phyloP scores from a whole-genome alignment of 441 rosid species.

The Pelargonium fulgidum region DNA sequence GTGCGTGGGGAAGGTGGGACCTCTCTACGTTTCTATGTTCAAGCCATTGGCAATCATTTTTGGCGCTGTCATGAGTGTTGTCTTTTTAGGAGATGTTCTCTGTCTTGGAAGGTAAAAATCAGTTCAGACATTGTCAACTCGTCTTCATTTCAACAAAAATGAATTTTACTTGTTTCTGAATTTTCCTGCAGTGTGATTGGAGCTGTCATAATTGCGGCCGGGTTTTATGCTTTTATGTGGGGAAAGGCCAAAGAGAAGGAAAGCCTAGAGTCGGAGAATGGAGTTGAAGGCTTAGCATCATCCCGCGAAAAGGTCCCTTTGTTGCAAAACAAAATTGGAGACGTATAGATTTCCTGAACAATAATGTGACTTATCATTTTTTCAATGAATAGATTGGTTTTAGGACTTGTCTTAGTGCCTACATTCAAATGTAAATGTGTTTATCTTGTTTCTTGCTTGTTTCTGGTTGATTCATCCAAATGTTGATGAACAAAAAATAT shows the following conservation, averaged over 20 bases:
- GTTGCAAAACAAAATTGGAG: slow-evolving; percentile 31
- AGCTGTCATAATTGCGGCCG: slow-evolving; percentile 34
- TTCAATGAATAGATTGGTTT: too few relatives aligned
- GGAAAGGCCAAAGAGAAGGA: slow-evolving; percentile 42
- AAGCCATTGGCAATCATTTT: slow-evolving; percentile 52
- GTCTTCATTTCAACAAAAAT: neutral
- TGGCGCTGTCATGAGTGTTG: slow-evolving; percentile 35
- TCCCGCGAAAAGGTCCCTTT: slow-evolving; percentile 33
- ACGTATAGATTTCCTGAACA: slow-evolving; percentile 11
- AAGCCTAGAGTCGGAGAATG: slow-evolving; percentile 13
- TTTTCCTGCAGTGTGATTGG: slow-evolving; percentile 39
- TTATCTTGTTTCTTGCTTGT: too few relatives aligned
- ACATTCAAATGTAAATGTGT: too few relatives aligned
- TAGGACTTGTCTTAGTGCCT: too few relatives aligned
- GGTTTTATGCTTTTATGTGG: slow-evolving; percentile 51
- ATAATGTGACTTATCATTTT: too few relatives aligned
- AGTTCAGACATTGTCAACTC: neutral
- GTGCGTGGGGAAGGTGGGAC: slow-evolving; percentile 50
- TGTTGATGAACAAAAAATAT: too few relatives aligned
- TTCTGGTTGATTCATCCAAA: too few relatives aligned
- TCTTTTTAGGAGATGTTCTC: slow-evolving; percentile 43
- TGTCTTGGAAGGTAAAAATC: slow-evolving; percentile 46
- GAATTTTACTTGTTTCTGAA: neutral
- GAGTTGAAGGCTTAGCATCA: slow-evolving; percentile 17
- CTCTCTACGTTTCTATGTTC: slow-evolving; percentile 62